Conservation (phyloP, 768 basidiomycete genomes). For the Inosperma sp. region DNA sequence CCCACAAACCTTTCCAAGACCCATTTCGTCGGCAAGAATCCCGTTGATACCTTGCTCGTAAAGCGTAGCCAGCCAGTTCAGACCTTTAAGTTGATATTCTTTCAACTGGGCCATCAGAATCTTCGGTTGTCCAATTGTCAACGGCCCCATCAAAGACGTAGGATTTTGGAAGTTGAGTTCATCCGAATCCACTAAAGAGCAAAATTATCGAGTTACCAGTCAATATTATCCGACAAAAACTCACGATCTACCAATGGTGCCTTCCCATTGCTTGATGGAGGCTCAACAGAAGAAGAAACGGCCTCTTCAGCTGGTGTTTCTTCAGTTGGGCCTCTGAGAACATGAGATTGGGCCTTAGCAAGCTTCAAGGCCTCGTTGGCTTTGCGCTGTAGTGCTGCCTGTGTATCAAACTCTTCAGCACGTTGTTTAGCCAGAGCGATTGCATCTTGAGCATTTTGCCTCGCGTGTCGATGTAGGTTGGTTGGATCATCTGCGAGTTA, state of each 20-base stretch:
- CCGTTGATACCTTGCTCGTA: constrained; percentile 99
- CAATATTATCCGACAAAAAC: constrained; percentile 20
- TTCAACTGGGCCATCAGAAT: constrained; percentile 97
- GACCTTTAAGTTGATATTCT: constrained; percentile 96
- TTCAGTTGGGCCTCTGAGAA: constrained; percentile 40
- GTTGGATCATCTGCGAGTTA: constrained; percentile 86
- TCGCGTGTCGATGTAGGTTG: constrained; percentile 81
- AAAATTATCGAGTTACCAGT: background rate
- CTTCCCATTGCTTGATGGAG: constrained; percentile 21
- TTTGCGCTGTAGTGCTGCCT: constrained; percentile 75
- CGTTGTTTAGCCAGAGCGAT: constrained; percentile 71
- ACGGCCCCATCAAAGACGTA: constrained; percentile 75
- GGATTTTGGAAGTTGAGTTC: constrained; percentile 99
- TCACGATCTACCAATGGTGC: constrained; percentile 68
- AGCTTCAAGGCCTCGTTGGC: constrained; percentile 71
- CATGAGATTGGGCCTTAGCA: constrained; percentile 50
- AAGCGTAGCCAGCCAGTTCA: constrained; percentile 95
- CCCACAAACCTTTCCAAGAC: constrained; percentile 69
- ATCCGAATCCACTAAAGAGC: constrained; percentile 75
- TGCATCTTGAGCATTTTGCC: constrained; percentile 86
- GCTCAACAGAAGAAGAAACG: constrained; percentile 18
- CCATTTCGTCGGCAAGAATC: constrained; percentile 99
- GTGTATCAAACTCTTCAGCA: constrained; percentile 81
- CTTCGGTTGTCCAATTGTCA: constrained; percentile 86
- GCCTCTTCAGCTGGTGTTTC: constrained; percentile 21